Evolutionary conservation across 73 alveolate genomes (phyloP).

Genomic region (Paramecium octaurelia): DNA sequence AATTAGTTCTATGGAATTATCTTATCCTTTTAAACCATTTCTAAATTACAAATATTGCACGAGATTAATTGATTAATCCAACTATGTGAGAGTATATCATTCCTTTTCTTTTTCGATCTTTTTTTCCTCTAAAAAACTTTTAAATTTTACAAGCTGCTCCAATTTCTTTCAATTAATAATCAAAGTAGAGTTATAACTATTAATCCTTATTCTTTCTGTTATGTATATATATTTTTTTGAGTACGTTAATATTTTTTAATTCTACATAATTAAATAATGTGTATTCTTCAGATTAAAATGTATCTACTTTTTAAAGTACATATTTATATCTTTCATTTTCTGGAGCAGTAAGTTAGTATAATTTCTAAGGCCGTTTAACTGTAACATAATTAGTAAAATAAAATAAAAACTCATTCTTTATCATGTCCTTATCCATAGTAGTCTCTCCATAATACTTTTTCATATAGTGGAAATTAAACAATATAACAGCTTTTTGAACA

Average conservation of each 20-base stretch:
- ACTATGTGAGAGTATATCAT: background rate
- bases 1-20: background rate
- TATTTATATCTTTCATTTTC: background rate
- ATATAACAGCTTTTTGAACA: background rate
- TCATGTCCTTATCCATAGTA: background rate
- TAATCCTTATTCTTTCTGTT: background rate
- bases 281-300: background rate
- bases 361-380: background rate
- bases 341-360: background rate
- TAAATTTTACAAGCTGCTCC: background rate
- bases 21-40: conserved; percentile 39
- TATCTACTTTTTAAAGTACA: background rate
- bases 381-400: background rate
- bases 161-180: background rate
- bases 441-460: background rate
- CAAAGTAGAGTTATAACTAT: background rate
- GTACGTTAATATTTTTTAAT: background rate
- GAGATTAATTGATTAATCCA: conserved; percentile 17
- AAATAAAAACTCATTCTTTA: background rate
- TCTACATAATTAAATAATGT: background rate
- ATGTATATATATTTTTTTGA: background rate
- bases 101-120: background rate
- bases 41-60: conserved; percentile 1
- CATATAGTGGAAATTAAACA: background rate
- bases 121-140: conserved; percentile 21